Evolutionary conservation across 805 yeast genomes (phyloP).

Genomic region (Sugiyamaella valdiviana): DNA sequence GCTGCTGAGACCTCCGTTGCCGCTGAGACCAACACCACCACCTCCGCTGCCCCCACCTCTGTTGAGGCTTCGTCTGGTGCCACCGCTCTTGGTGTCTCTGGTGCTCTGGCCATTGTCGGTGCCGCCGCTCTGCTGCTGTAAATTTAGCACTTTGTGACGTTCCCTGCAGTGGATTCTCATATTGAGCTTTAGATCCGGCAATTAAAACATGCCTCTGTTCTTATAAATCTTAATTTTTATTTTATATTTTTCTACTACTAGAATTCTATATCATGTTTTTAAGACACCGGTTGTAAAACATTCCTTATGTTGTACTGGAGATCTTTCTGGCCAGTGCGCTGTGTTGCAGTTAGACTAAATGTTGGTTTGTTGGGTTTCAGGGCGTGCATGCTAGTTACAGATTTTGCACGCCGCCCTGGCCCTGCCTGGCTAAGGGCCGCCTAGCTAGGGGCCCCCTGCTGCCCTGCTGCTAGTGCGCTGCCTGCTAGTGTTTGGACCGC

Average conservation of each 20-base stretch:
- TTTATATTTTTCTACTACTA: background rate
- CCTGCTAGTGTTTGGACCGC: too few species aligned
- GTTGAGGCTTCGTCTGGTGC: slow-evolving; percentile 19
- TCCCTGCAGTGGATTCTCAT: background rate
- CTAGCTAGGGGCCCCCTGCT: too few species aligned
- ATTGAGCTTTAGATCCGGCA: background rate
- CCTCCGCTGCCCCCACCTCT: slow-evolving; percentile 6
- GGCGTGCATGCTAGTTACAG: too few species aligned
- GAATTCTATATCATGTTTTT: background rate
- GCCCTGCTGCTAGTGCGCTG: too few species aligned
- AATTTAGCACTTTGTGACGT: background rate
- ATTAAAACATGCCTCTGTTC: background rate
- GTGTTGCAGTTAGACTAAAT: too few species aligned
- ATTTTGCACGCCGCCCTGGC: too few species aligned
- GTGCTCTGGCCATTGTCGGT: slow-evolving; percentile 19
- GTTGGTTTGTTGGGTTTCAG: too few species aligned
- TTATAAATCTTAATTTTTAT: too few species aligned
- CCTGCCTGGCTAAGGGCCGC: too few species aligned
- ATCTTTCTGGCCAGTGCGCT: too few species aligned
- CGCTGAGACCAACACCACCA: slow-evolving; percentile 5
- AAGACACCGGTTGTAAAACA: too few species aligned
- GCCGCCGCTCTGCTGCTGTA: slow-evolving; percentile 19
- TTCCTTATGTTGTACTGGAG: too few species aligned
- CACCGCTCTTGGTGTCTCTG: slow-evolving; percentile 12
- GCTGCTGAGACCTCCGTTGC: slow-evolving; percentile 15